Evolutionary conservation across 331 rosid genomes (phyloP).

Genomic region (Rhamnella rubrinervis): DNA sequence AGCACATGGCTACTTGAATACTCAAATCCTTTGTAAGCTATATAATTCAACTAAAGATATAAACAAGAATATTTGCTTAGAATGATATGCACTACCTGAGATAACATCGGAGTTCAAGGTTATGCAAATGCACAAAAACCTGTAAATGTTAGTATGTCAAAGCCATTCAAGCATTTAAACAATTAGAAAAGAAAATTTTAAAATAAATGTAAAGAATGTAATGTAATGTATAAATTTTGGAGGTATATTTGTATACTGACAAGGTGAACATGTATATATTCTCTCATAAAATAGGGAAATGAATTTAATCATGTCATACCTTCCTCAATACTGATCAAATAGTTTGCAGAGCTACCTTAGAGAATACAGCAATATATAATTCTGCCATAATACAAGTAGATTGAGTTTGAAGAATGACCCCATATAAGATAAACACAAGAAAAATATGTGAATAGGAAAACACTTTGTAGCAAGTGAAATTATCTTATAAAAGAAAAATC

Average conservation of each 20-base stretch:
- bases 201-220: not conserved
- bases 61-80: not conserved
- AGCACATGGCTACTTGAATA: not conserved
- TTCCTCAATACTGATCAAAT: constrained; percentile 88
- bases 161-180: not conserved
- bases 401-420: constrained; percentile 7
- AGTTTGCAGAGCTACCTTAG: constrained; percentile 92
- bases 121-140: constrained; percentile 97
- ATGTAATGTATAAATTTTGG: not conserved
- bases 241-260: not conserved
- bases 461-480: not conserved
- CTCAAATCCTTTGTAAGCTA: too few relatives aligned
- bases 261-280: not conserved
- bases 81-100: constrained; percentile 59
- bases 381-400: constrained; percentile 50
- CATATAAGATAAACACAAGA: constrained; percentile 3
- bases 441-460: not conserved
- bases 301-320: constrained; percentile 49
- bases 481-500: not conserved
- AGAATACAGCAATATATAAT: constrained; percentile 86
- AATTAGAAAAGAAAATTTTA: not conserved
- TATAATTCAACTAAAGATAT: not conserved
- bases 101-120: constrained; percentile 93
- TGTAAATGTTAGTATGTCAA: constrained; percentile 28
- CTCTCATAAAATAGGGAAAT: not conserved